These are phyloP conservation scores for Collariella sp. DNA, from an alignment of 495 filamentous ascomycete species.

Conservation along the genomic window DNA sequence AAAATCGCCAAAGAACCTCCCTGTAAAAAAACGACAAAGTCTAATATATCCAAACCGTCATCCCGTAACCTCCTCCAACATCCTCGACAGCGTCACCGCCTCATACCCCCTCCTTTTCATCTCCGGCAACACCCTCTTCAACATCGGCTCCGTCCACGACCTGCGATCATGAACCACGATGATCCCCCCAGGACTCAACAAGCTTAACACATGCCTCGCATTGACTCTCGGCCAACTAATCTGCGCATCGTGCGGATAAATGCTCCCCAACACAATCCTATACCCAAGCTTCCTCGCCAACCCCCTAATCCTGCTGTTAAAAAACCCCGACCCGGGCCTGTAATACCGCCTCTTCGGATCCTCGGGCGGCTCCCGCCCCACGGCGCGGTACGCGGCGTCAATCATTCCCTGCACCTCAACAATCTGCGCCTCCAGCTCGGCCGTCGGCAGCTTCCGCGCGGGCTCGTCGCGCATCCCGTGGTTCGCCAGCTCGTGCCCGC, in stretches of 20 bases:
- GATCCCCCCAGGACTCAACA: conserved; percentile 64
- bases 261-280: conserved; percentile 62
- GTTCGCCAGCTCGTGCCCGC: conserved; percentile 67
- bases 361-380: conserved; percentile 18
- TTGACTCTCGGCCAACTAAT: conserved; percentile 59
- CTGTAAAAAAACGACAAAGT: too few relatives aligned
- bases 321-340: conserved; percentile 74
- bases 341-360: conserved; percentile 47
- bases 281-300: conserved; percentile 50
- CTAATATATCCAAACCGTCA: not conserved
- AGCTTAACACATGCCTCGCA: conserved; percentile 69
- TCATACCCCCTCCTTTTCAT: conserved; percentile 58
- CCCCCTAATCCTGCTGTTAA: conserved; percentile 55
- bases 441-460: conserved; percentile 39
- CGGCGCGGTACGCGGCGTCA: conserved; percentile 44
- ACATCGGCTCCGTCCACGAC: conserved; percentile 69
- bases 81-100: conserved; percentile 56
- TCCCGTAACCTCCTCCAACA: conserved; percentile 38
- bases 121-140: conserved; percentile 60
- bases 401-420: conserved; percentile 42
- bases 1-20: too few relatives aligned
- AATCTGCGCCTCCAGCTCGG: conserved; percentile 38
- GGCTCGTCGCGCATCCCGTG: conserved; percentile 83
- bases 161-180: conserved; percentile 78
- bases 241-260: conserved; percentile 84